Base-by-base conservation (phyloP, 352 stramenopile species). In the Phytopythium montanum region DNA sequence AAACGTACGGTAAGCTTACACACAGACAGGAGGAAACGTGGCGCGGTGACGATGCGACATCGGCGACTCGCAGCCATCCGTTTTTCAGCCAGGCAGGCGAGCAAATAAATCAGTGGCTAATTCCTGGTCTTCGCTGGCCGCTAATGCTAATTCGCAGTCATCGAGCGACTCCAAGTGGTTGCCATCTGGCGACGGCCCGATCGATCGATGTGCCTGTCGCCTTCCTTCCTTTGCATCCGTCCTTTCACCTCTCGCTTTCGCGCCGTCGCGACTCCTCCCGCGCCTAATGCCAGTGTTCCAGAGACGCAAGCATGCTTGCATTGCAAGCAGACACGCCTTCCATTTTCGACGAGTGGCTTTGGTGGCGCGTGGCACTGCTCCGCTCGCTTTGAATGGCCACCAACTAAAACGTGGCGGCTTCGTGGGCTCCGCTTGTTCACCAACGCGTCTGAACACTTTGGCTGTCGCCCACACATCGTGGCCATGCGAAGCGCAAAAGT, bases 31-130 rank as follows among this genome's bases (percentile, higher is more conserved):
- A 29, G 10, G 33, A 38, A 38, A 38, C 33, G 33, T 8, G 1
- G 33, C 33, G 33, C 8, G 21, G 42, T 16, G 42, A 29, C 19
- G 7, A 28, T 45, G 23, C n/a, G 42, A 49, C 42, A 49, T 49
- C 42, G 21, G 42, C 39, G 19, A 19, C 39, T 19, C 8, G 8
- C 41, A 49, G 42, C 42, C 42, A 49, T 49, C 42, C 42, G 21
- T 49, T 49, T n/a, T 3, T 49, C 13, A 9, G 7, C 39, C 5
- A 8, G 38, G 38, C 38, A 46, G 25, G 29, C n/a, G 42, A 49
- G 26, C 41, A 49, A 49, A 49, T 28, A 49, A 49, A 49, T 49
- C 42, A 49, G 42, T n/a, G 19, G 12, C 4, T 49, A 49, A 49
- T 29, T 49, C 42, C 7, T 9, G 25, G 42, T 2, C n/a, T n/a